Percentiles rank a stretch among this genome's conserved stretches.
These are phyloP conservation scores for Nicotiana tomentosiformis DNA, from an alignment of 257 asterid genomes.

Conservation along the genomic window DNA sequence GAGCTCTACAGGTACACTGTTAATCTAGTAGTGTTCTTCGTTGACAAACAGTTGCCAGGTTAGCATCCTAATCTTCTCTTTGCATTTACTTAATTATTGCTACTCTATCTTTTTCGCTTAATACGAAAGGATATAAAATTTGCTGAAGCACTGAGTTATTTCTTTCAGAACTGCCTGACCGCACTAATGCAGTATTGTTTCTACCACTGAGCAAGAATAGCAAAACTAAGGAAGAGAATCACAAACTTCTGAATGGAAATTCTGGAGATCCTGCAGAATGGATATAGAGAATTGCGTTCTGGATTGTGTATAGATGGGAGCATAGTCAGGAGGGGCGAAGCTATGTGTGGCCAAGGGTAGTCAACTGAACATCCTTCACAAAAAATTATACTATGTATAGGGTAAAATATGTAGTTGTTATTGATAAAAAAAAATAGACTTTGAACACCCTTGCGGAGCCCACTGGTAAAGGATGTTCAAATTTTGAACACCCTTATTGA, in stretches of 20 bases:
- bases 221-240: conserved; percentile 60
- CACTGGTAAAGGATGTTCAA: too few relatives aligned
- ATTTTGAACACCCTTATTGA: too few relatives aligned
- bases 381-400: too few relatives aligned
- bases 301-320: conserved; percentile 22
- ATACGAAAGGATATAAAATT: background rate
- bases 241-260: conserved; percentile 37
- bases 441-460: too few relatives aligned
- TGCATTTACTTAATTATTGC: background rate
- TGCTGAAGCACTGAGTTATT: conserved; percentile 7
- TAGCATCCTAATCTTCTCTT: background rate
- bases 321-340: too few relatives aligned
- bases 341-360: too few relatives aligned
- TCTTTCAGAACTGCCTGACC: conserved; percentile 76
- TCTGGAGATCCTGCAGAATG: conserved; percentile 48
- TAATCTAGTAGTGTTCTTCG: conserved; percentile 82
- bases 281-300: conserved; percentile 19
- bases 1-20: conserved; percentile 75
- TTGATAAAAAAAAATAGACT: too few relatives aligned
- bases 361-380: too few relatives aligned
- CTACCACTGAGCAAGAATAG: conserved; percentile 63
- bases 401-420: too few relatives aligned
- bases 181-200: conserved; percentile 44
- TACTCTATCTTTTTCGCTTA: background rate
- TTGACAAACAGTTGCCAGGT: conserved; percentile 45